Base-by-base conservation (phyloP, 768 basidiomycete genomes). In the Phlebiopsis flavidoalba region DNA sequence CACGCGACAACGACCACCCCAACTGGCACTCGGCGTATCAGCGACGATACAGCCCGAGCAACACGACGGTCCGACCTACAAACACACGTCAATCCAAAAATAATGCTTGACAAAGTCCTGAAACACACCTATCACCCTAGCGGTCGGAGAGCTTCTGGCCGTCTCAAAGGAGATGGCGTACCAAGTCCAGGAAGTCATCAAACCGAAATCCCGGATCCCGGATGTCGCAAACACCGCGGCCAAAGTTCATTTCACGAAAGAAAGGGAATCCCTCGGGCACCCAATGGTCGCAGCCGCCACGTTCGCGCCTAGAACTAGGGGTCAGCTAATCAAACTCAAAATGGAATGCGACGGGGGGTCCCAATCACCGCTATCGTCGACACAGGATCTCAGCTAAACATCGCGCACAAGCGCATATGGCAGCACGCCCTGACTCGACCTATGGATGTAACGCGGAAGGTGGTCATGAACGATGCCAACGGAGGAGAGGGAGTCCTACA, bases 381-480 rank as follows among this genome's bases (percentile, higher is more conserved):
- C 40, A 43, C 40, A 12, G 40, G 40, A 12, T 43, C 40, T 3
- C 40, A 43, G 17, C 40, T 43, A 3, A 43, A 43, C 17, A 43
- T 43, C 2, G 40, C 17, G 2, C 11, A 43, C 17, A 3, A 8
- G 3, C 12, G 40, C 4, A 50, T 59, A 3, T 48, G 50, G 31
- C 52, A 48, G 5, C 33, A 49, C 14, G 49, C 21, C 3, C 40
- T 12, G 2, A 10, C 17, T 2, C 4, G 57, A 36, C 57, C n/a
- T n/a, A 58, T 58, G 46, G 57, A 58, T 22, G 10, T 58, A 2
- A 45, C 14, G 31, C 8, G 3, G 26, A 12, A 49, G n/a, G n/a
- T 58, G 5, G 31, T 22, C 1, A 60, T 67, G 61, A 57, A 60
- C n/a, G 73, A 75, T 54, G 72, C 70, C 0, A 75, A 72, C 62